Evolutionary conservation across 2,329 filamentous ascomycete genomes (phyloP), one percentile per base, ranked within the genome.

Genomic region (Leptographium lundbergii): DNA sequence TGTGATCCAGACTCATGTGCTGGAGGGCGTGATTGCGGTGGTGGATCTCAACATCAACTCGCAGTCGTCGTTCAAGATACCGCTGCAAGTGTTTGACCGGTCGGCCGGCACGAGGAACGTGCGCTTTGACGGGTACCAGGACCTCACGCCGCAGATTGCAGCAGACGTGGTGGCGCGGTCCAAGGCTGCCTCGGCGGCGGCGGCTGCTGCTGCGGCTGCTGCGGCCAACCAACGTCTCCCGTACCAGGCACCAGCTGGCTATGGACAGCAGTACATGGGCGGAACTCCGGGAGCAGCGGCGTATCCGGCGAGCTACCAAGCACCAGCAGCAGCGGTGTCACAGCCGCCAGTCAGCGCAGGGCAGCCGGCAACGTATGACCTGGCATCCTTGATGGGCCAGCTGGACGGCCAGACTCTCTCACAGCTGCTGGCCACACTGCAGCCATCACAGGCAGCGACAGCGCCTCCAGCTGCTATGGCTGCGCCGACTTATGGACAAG

Each of bases 1-100:
- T 6, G 85, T 96, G n/a, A 82, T 96, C 57, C 85, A 89, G 64
- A 81, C 88, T 57, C 90, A 96, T 69, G 88, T 95, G 45, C 75
- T 91, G 13, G 91, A 97, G 70, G 92, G 94, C 22, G 92, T 96
- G 1, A 81, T 89, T 57, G 92, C 88, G 10, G 88, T 96, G 17
- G 84, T 89, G 6, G 86, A 90, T 66, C 79, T 97, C 17, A 85
- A 88, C 61, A 77, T 83, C 56, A 76, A 78, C 53, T 82, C 89
- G 25, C 87, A 95, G 67, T 76, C 78, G 39, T 80, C 80, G 1
- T 84, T 85, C 63, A 91, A 86, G 68, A 87, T 97, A 56, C 82
- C 88, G 0, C 75, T 96, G 3, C 89, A 92, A 66, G 82, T 95
- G 6, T 96, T 96, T 67, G 88, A 95, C 71, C 86, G 91, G 29